Evolutionary conservation across 108 stramenopile species (phyloP).

Genomic region (Cylindrotheca closterium): DNA sequence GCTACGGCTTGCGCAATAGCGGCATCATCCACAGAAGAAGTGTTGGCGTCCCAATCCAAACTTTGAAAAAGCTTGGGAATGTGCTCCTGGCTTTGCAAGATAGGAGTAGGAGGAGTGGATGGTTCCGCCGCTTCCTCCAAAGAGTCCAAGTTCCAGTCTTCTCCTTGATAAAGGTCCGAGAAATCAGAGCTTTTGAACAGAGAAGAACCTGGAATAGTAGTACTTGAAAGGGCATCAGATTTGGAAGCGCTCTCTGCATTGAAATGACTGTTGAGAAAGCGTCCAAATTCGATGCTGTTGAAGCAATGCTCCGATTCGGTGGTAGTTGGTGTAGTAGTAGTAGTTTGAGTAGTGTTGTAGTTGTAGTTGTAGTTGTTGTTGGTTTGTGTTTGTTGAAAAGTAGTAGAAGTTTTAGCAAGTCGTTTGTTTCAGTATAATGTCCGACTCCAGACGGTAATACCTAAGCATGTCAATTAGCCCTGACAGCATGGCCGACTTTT

Average conservation of each 20-base stretch:
- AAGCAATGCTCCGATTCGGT: too few relatives aligned
- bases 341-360: not conserved
- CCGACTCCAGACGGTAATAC: not conserved
- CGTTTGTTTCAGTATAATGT: not conserved
- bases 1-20: not conserved
- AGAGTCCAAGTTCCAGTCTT: slow-evolving; percentile 14
- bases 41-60: not conserved
- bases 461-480: not conserved
- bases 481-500: not conserved
- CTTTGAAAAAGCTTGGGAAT: not conserved
- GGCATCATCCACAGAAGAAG: not conserved
- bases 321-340: too few relatives aligned
- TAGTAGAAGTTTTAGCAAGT: not conserved
- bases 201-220: slow-evolving; percentile 2
- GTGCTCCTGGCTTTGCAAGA: not conserved
- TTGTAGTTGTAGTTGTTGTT: not conserved
- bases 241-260: slow-evolving; percentile 3
- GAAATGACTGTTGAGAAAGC: slow-evolving; percentile 16
- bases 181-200: slow-evolving; percentile 33
- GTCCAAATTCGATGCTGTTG: slow-evolving; percentile 18
- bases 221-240: slow-evolving; percentile 5
- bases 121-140: not conserved
- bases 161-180: slow-evolving; percentile 10
- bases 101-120: not conserved
- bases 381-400: not conserved